Conservation (phyloP, 2,329 filamentous ascomycete species). For the Ilyonectria sp. region DNA sequence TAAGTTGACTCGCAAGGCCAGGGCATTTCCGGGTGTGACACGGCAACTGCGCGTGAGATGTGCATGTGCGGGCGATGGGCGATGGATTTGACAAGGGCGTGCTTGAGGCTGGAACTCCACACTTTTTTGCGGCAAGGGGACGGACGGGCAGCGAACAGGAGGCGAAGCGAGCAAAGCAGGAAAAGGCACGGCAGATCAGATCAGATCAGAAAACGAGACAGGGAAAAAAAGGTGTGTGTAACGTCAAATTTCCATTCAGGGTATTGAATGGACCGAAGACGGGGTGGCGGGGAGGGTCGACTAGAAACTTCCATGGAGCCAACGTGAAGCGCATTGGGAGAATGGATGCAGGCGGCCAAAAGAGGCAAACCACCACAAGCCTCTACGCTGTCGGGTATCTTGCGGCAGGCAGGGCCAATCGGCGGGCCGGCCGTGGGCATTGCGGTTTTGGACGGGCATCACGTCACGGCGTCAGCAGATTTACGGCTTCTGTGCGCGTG, state of each 20-base stretch:
- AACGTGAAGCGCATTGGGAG: not conserved
- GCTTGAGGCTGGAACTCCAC: slow-evolving; percentile 4
- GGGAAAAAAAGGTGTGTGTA: slow-evolving; percentile 13
- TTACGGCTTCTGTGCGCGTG: not conserved
- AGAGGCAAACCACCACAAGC: not conserved
- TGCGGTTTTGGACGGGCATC: not conserved
- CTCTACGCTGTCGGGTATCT: not conserved
- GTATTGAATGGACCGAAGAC: not conserved
- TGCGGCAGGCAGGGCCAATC: not conserved
- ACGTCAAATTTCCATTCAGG: not conserved
- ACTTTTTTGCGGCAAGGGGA: not conserved
- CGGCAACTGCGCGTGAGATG: slow-evolving; percentile 20
- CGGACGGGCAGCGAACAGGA: not conserved
- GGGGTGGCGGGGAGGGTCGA: not conserved
- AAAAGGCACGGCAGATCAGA: not conserved
- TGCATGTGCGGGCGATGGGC: not conserved
- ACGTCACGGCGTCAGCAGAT: not conserved
- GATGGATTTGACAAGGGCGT: slow-evolving; percentile 8
- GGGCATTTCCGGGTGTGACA: slow-evolving; percentile 17
- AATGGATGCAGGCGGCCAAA: not conserved
- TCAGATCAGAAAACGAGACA: not conserved
- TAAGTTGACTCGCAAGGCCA: not conserved
- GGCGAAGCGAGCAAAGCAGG: not conserved
- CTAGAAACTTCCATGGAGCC: not conserved
- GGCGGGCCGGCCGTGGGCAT: too few species aligned